Percentiles rank a stretch among this genome's conserved stretches.
phyloP scores from a whole-genome alignment of 2,329 filamentous ascomycete species.

The Verticillium isaacii region DNA sequence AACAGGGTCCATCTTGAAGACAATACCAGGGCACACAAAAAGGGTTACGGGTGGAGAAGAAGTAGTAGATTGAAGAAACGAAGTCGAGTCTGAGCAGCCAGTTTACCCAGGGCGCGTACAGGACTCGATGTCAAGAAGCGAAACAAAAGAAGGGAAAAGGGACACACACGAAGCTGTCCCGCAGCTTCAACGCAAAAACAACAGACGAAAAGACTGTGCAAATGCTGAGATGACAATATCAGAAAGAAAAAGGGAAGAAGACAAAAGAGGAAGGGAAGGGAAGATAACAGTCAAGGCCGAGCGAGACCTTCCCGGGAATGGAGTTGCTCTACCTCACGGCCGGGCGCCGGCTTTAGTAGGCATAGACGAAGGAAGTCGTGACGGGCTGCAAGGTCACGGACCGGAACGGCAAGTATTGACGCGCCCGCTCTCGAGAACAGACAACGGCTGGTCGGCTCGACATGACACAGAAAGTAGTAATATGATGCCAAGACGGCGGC shows the following conservation, averaged over 20 bases:
- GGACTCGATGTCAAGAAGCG: constrained; percentile 9
- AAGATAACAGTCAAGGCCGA: constrained; percentile 16
- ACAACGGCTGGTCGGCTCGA: constrained; percentile 4
- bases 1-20: constrained; percentile 20
- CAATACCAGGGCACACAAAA: constrained; percentile 1
- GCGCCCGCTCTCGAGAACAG: constrained; percentile 6
- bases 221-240: constrained; percentile 10
- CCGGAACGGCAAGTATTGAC: constrained; percentile 15
- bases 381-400: not conserved
- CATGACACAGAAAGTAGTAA: constrained; percentile 3
- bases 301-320: constrained; percentile 3
- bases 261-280: constrained; percentile 13
- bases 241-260: constrained; percentile 15
- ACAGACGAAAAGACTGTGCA: constrained; percentile 11
- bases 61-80: constrained; percentile 14
- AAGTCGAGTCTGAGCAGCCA: constrained; percentile 12
- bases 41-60: constrained; percentile 10
- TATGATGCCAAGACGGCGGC: constrained; percentile 9
- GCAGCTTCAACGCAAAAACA: constrained; percentile 25
- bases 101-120: constrained; percentile 15
- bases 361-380: constrained; percentile 12
- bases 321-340: not conserved
- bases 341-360: not conserved
- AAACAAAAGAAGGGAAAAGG: constrained; percentile 14
- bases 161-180: constrained; percentile 27